Percentiles rank a stretch among this genome's conserved stretches.
phyloP scores from a whole-genome alignment of 129 eudicot species.

The Tanacetum coccineum region DNA sequence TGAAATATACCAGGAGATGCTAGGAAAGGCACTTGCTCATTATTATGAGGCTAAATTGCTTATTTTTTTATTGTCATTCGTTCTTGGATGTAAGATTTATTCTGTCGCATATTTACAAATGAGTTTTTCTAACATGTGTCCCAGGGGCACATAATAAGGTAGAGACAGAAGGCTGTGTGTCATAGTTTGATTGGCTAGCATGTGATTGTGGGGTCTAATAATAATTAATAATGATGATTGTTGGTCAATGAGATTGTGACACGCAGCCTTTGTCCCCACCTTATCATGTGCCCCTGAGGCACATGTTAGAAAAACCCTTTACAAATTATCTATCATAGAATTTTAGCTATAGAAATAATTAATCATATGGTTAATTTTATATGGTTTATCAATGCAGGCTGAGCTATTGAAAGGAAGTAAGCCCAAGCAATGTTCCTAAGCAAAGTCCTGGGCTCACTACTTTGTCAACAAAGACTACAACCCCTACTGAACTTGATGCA shows the following conservation, averaged over 20 bases:
- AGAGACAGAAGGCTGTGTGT: too few species aligned
- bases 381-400: constrained; percentile 65
- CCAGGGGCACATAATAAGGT: too few species aligned
- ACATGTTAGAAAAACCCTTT: too few species aligned
- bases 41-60: constrained; percentile 86
- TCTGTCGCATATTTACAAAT: neutral
- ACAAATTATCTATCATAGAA: neutral
- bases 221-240: too few species aligned
- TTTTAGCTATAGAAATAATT: neutral
- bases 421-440: constrained; percentile 30
- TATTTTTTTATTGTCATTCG: constrained; percentile 60
- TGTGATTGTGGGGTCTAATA: too few species aligned
- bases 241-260: too few species aligned
- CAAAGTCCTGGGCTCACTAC: constrained; percentile 37
- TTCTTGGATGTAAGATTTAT: constrained; percentile 65
- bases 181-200: too few species aligned
- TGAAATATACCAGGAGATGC: constrained; percentile 90
- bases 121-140: too few species aligned
- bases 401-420: constrained; percentile 58
- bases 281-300: too few species aligned
- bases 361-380: constrained; percentile 16
- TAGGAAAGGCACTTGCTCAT: constrained; percentile 81
- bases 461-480: constrained; percentile 27
- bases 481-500: constrained; percentile 47
- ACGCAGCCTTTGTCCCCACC: too few species aligned